Conservation (phyloP, 2,329 filamentous ascomycete genomes). For the Hymenoscyphus infarciens region DNA sequence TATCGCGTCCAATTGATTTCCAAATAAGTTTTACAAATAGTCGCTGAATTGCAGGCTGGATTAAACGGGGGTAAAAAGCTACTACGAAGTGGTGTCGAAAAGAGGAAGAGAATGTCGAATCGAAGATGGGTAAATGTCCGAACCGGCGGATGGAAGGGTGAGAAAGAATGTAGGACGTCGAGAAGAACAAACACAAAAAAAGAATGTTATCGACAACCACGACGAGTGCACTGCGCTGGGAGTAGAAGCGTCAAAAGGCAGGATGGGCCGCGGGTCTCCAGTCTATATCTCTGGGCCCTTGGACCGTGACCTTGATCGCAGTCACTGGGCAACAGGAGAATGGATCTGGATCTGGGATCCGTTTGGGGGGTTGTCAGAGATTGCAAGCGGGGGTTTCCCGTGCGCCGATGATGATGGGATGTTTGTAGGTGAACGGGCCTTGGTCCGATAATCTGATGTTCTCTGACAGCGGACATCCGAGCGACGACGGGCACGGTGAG, state of each 20-base stretch:
- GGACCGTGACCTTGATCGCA: conserved; percentile 19
- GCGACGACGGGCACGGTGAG: conserved; percentile 35
- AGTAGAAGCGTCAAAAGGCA: conserved; percentile 14
- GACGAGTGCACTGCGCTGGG: conserved; percentile 45
- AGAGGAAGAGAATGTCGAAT: conserved; percentile 19
- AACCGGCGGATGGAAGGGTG: conserved; percentile 44
- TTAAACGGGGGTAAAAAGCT: conserved; percentile 30
- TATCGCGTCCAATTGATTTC: conserved; percentile 17
- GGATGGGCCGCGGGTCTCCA: conserved; percentile 12
- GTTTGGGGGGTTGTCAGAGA: conserved; percentile 37
- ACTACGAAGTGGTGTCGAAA: conserved; percentile 22
- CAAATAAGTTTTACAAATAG: conserved; percentile 19
- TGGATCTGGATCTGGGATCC: conserved; percentile 25
- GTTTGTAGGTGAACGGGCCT: conserved; percentile 46
- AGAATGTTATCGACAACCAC: conserved; percentile 48
- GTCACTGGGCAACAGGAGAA: conserved; percentile 26
- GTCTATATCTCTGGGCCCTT: conserved; percentile 39
- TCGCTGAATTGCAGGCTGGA: conserved; percentile 28
- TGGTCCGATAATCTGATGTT: conserved; percentile 49
- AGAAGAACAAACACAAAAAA: conserved; percentile 39
- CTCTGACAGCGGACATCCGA: conserved; percentile 52
- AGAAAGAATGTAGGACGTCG: conserved; percentile 33
- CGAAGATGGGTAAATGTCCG: conserved; percentile 43
- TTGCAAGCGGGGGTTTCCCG: conserved; percentile 33
- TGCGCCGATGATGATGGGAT: conserved; percentile 38